Evolutionary conservation across 2,329 filamentous ascomycete genomes (phyloP).

Genomic region (Neofusicoccum sp.): DNA sequence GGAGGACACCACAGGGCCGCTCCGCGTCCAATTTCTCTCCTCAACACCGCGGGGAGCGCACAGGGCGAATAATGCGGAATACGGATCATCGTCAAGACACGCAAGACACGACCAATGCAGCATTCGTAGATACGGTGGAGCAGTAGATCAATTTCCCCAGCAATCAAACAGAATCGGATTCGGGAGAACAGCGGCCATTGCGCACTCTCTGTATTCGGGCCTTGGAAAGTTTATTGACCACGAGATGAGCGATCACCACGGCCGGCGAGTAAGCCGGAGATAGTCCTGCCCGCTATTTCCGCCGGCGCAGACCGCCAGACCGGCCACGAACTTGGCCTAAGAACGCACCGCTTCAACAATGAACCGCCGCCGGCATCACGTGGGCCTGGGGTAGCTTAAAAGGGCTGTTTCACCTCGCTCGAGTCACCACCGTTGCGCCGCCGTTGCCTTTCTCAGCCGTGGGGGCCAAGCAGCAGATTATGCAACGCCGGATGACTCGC

Average conservation of each 20-base stretch:
- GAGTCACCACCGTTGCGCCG: background rate
- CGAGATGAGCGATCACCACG: conserved; percentile 7
- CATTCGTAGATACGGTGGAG: background rate
- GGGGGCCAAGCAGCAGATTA: background rate
- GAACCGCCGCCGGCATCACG: background rate
- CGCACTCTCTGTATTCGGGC: background rate
- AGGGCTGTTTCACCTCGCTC: background rate
- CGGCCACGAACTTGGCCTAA: too few species aligned
- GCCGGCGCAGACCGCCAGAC: background rate
- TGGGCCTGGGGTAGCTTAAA: too few species aligned
- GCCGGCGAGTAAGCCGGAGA: background rate
- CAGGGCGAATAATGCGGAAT: background rate
- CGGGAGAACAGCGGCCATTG: too few species aligned
- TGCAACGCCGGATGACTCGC: background rate
- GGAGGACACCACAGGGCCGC: background rate
- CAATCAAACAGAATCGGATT: background rate
- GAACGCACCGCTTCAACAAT: background rate
- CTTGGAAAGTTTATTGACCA: conserved; percentile 1
- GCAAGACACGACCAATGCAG: background rate
- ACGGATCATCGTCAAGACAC: conserved; percentile 1
- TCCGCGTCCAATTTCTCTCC: background rate
- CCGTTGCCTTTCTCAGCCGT: background rate
- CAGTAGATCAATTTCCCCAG: background rate
- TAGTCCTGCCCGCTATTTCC: background rate
- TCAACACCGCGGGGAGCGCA: background rate